These are phyloP conservation scores for Phytophthora multivora DNA, from an alignment of 352 stramenopile species.

Conservation along the genomic window DNA sequence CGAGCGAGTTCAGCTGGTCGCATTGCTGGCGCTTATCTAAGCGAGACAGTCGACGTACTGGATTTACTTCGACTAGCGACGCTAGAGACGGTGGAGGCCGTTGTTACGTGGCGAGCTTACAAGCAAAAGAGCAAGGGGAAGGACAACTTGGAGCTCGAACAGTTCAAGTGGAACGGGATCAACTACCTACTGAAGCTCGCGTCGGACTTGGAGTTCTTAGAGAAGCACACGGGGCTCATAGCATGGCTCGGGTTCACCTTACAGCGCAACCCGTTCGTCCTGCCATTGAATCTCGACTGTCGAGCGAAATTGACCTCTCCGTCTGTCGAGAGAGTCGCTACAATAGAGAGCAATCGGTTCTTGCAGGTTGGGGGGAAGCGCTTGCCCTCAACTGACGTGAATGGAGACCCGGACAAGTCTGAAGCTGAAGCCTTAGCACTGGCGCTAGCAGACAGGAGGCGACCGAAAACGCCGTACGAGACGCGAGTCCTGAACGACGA, in stretches of 20 bases:
- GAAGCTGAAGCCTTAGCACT: conserved; percentile 31
- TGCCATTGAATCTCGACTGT: conserved; percentile 81
- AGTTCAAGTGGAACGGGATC: conserved; percentile 90
- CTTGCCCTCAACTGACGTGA: conserved; percentile 6
- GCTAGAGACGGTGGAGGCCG: conserved; percentile 88
- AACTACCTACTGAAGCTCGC: conserved; percentile 93
- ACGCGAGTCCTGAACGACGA: conserved; percentile 88
- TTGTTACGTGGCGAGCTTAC: conserved; percentile 73
- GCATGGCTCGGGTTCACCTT: conserved; percentile 89
- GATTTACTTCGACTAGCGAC: conserved; percentile 87
- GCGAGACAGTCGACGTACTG: conserved; percentile 81
- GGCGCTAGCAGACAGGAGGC: conserved; percentile 53
- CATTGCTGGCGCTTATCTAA: conserved; percentile 59
- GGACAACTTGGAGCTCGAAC: conserved; percentile 17
- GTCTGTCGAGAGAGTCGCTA: neutral
- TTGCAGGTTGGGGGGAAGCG: conserved; percentile 71
- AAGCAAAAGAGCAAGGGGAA: conserved; percentile 15
- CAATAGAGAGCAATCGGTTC: conserved; percentile 43
- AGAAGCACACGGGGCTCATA: conserved; percentile 71
- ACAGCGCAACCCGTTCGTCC: conserved; percentile 88
- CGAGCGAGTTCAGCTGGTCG: conserved; percentile 47
- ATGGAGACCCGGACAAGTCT: conserved; percentile 1
- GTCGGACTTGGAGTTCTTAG: conserved; percentile 90
- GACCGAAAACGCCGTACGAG: conserved; percentile 79
- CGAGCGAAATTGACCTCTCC: conserved; percentile 28